Conservation (phyloP, 1,284 basidiomycete genomes). For the Melampsora americana region DNA sequence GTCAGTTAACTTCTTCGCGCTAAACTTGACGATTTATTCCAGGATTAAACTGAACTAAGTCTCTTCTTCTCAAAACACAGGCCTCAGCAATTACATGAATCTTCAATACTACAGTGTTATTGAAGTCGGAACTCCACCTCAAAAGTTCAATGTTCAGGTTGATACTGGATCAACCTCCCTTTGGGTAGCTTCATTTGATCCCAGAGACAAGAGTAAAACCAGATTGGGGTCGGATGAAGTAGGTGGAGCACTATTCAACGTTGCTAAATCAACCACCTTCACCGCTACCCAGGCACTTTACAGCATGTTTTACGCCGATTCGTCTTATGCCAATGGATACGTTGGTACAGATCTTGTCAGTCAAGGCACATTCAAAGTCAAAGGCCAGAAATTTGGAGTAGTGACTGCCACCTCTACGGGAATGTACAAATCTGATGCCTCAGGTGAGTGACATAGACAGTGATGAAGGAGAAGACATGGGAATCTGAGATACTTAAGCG, state of each 20-base stretch:
- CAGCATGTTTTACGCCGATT: conserved; percentile 39
- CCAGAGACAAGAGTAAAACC: conserved; percentile 14
- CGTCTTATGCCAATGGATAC: conserved; percentile 23
- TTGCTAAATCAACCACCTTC: conserved; percentile 27
- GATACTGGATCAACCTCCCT: conserved; percentile 41
- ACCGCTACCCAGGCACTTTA: conserved; percentile 13
- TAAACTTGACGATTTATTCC: background rate
- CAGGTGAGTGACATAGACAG: conserved; percentile 10
- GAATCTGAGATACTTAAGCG: background rate
- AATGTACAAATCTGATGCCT: conserved; percentile 30
- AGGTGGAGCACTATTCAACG: conserved; percentile 32
- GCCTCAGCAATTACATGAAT: conserved; percentile 31
- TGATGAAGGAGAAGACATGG: background rate
- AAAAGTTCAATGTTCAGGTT: conserved; percentile 34
- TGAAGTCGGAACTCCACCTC: conserved; percentile 36
- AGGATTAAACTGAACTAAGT: background rate
- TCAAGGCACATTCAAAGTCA: conserved; percentile 29
- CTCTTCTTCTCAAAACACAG: background rate
- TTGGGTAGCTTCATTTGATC: conserved; percentile 34
- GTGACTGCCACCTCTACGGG: conserved; percentile 35
- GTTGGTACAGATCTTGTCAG: conserved; percentile 19
- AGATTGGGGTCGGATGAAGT: conserved; percentile 15
- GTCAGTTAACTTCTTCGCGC: conserved; percentile 5
- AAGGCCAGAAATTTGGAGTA: conserved; percentile 23
- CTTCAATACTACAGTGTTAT: conserved; percentile 36